phyloP scores from a whole-genome alignment of 768 basidiomycete genomes.

The Termitomyces sp. region DNA sequence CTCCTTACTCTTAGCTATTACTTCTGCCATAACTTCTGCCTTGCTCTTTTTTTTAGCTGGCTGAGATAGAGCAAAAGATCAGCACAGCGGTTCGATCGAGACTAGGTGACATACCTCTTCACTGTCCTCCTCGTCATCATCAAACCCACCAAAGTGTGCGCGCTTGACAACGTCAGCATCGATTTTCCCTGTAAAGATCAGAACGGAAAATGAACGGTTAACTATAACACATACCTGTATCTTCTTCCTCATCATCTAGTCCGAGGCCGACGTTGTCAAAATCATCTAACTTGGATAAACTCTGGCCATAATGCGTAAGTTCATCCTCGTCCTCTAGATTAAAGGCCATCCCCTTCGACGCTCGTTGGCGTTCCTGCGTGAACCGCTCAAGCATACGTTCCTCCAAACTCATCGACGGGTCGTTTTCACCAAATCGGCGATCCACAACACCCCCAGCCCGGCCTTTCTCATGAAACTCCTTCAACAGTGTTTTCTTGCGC shows the following conservation, averaged over 20 bases:
- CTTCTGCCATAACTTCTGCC: constrained; percentile 96
- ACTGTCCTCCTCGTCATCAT: constrained; percentile 53
- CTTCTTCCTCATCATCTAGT: constrained; percentile 50
- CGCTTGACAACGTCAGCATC: constrained; percentile 58
- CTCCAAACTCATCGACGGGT: constrained; percentile 88
- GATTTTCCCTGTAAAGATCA: constrained; percentile 49
- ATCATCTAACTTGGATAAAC: constrained; percentile 77
- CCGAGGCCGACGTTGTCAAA: constrained; percentile 67
- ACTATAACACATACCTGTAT: constrained; percentile 27
- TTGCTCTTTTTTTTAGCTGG: constrained; percentile 85
- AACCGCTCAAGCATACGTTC: constrained; percentile 97
- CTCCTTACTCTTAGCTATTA: constrained; percentile 94
- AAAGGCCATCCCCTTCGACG: constrained; percentile 72
- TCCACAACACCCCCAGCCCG: constrained; percentile 89
- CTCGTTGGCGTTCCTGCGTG: constrained; percentile 80
- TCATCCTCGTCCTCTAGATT: constrained; percentile 91
- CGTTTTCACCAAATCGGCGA: constrained; percentile 93
- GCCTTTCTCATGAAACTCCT: constrained; percentile 78
- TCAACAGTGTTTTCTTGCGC: constrained; percentile 84
- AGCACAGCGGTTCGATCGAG: background rate
- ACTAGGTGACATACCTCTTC: constrained; percentile 31
- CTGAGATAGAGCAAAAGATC: constrained; percentile 27
- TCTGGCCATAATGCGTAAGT: constrained; percentile 88
- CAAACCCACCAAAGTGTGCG: constrained; percentile 85
- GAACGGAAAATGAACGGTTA: background rate